phyloP scores from a whole-genome alignment of 352 stramenopile species.

The Phytopythium oedochilum region DNA sequence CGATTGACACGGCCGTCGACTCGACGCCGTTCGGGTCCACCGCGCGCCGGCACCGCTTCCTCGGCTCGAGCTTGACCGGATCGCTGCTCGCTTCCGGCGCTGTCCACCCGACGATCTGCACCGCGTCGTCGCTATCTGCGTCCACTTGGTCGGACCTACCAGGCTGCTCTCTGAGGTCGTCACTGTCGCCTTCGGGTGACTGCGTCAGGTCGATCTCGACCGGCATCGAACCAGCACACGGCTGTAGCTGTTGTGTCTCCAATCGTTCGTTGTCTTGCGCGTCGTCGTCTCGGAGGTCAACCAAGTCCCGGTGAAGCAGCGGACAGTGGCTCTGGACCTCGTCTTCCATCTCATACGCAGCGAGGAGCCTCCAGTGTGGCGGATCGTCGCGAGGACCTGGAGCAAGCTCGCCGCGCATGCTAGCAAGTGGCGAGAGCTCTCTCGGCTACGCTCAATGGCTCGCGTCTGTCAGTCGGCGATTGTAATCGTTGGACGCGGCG shows the following conservation, averaged over 20 bases:
- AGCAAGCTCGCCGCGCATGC: no score
- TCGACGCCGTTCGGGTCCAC: constrained; percentile 33
- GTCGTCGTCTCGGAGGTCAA: not conserved
- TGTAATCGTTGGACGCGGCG: no score
- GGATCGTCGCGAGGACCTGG: no score
- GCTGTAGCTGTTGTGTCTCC: not conserved
- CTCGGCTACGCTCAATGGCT: no score
- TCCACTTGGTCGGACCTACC: no score
- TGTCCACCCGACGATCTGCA: constrained; percentile 43
- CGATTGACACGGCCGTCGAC: constrained; percentile 58
- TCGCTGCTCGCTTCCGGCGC: constrained; percentile 7
- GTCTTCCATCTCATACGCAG: not conserved
- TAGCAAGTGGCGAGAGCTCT: no score
- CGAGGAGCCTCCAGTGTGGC: no score
- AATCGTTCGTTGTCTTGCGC: not conserved
- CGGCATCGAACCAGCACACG: not conserved
- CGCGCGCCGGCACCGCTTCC: constrained; percentile 22
- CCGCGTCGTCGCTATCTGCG: constrained; percentile 24
- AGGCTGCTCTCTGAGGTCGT: no score
- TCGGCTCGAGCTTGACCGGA: constrained; percentile 6
- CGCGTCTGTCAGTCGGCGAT: no score
- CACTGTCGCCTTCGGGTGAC: not conserved
- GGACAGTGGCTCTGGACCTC: no score
- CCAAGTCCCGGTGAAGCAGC: no score
- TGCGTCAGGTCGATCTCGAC: constrained; percentile 64